These are phyloP conservation scores for Tulasnella sp. DNA, from an alignment of 768 basidiomycete species.

Conservation along the genomic window DNA sequence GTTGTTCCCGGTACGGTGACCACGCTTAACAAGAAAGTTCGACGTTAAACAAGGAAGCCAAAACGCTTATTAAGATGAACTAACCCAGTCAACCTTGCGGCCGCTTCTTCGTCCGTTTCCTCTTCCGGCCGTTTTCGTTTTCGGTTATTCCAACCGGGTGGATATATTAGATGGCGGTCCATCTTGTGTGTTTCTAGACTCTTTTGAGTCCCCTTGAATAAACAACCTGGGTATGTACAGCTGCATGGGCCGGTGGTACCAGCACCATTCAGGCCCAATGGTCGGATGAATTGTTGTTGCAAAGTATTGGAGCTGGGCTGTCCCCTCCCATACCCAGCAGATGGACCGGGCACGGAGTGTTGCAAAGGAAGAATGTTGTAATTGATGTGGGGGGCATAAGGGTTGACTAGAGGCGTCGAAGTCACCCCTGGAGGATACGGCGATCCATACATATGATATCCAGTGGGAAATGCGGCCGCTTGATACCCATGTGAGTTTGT, in stretches of 20 bases:
- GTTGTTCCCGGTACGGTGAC: conserved; percentile 70
- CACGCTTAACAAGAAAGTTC: conserved; percentile 36
- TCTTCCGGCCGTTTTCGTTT: conserved; percentile 68
- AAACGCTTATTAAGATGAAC: conserved; percentile 27
- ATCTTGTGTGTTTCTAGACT: conserved; percentile 71
- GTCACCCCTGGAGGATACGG: neutral
- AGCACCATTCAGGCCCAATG: conserved; percentile 10
- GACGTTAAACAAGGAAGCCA: conserved; percentile 53
- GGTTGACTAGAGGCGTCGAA: neutral
- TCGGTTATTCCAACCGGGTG: conserved; percentile 54
- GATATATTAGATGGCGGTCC: conserved; percentile 80
- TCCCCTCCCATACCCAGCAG: neutral
- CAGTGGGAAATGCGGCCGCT: neutral
- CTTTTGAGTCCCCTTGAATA: conserved; percentile 48
- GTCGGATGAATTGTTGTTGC: neutral
- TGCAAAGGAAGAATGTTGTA: conserved; percentile 2
- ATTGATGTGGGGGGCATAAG: neutral
- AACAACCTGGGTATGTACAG: conserved; percentile 35
- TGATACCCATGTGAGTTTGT: conserved; percentile 4
- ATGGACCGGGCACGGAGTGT: neutral
- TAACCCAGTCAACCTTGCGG: conserved; percentile 9
- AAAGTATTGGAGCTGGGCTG: neutral
- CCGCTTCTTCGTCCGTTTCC: conserved; percentile 2
- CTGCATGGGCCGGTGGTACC: conserved; percentile 6
- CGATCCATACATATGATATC: neutral